Percentiles rank a stretch among this genome's conserved stretches.
phyloP scores from a whole-genome alignment of 179 eudicot genomes.

The Corrigiola litoralis region DNA sequence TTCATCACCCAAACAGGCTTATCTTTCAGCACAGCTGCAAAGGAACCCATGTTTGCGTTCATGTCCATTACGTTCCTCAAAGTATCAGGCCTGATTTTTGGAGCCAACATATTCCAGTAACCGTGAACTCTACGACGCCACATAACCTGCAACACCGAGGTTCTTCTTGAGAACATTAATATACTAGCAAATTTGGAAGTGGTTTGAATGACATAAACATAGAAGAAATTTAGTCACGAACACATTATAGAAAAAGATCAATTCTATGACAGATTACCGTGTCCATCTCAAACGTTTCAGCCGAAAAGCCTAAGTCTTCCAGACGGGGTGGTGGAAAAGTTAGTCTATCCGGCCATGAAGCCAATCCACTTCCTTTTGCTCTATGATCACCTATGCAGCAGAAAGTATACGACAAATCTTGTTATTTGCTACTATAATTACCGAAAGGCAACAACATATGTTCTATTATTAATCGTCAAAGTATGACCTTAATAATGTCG shows the following conservation, averaged over 20 bases:
- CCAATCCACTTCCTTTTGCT: constrained; percentile 34
- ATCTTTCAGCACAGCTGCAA: constrained; percentile 41
- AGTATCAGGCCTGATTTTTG: constrained; percentile 34
- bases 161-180: too few relatives aligned
- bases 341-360: constrained; percentile 44
- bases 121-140: constrained; percentile 42
- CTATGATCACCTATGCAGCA: constrained; percentile 34
- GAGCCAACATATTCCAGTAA: constrained; percentile 38
- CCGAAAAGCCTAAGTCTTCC: constrained; percentile 30
- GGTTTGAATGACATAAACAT: not conserved
- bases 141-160: constrained; percentile 22
- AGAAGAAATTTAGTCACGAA: too few relatives aligned
- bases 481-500: too few relatives aligned
- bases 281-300: constrained; percentile 37
- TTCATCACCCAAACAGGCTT: constrained; percentile 51
- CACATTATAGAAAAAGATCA: too few relatives aligned
- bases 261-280: constrained; percentile 25
- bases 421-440: not conserved
- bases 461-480: too few relatives aligned
- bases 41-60: constrained; percentile 48
- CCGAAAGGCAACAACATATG: not conserved
- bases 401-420: not conserved
- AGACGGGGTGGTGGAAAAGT: constrained; percentile 43
- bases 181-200: too few relatives aligned
- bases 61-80: constrained; percentile 47